These are phyloP conservation scores for Termitomyces sp. DNA, from an alignment of 768 basidiomycete genomes.

Conservation along the genomic window DNA sequence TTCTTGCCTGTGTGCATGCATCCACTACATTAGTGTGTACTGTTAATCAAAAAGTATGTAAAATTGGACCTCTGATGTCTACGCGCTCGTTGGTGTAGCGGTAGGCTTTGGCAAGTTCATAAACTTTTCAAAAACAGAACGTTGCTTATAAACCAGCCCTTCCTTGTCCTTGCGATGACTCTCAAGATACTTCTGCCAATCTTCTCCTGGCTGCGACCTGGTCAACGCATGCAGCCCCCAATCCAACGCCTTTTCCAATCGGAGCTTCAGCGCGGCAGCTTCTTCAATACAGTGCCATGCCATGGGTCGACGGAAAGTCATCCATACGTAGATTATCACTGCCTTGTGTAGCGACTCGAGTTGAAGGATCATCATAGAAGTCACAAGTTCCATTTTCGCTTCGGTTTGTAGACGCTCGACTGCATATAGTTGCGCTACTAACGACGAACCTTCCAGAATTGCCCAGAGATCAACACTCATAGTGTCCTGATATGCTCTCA, in stretches of 20 bases:
- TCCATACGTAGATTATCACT: slow-evolving; percentile 80
- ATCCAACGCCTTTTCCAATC: slow-evolving; percentile 65
- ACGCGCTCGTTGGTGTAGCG: neutral
- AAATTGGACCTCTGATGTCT: too few relatives aligned
- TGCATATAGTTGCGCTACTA: slow-evolving; percentile 34
- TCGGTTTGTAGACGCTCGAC: slow-evolving; percentile 31
- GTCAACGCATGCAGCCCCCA: slow-evolving; percentile 47
- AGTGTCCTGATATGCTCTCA: slow-evolving; percentile 32
- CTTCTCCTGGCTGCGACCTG: neutral
- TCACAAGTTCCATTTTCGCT: slow-evolving; percentile 2
- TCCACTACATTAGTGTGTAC: neutral
- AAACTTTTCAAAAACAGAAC: neutral
- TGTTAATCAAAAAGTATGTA: neutral
- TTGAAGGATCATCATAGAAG: slow-evolving; percentile 13
- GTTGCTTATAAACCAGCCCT: neutral
- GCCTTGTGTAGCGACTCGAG: slow-evolving; percentile 78
- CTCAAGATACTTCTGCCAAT: neutral
- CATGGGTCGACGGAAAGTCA: slow-evolving; percentile 62
- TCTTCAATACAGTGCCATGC: slow-evolving; percentile 53
- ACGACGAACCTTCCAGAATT: slow-evolving; percentile 27
- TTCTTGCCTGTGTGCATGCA: neutral
- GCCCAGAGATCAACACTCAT: slow-evolving; percentile 37
- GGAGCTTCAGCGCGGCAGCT: slow-evolving; percentile 48
- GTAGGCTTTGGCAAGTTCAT: neutral
- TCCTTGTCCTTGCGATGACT: neutral